Base-by-base conservation (phyloP, 148 eudicot genomes). In the Heliamphora exappendiculata region DNA sequence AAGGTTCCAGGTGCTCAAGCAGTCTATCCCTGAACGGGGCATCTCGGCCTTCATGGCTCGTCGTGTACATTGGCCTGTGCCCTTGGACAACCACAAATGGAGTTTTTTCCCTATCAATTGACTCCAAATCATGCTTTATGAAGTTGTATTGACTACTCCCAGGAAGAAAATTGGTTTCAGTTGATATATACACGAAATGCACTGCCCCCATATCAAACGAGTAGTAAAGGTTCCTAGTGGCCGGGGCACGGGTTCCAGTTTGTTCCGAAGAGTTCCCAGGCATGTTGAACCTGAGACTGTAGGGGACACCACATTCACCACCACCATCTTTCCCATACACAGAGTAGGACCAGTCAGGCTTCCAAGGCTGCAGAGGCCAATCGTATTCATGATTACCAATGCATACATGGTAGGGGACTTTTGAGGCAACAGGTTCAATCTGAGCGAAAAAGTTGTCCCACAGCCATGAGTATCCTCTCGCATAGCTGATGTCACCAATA, bases 241-340 rank as follows among this genome's bases (percentile, higher is more conserved):
- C 77, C 4, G 97, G 98, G 75, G 98, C 94, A 37, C 79, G 82
- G 20, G 89, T 87, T 39, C 93, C 94, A 0, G 98, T 92, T 33
- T 87, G 76, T 58, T 87, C 89, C 0, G 93, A 89, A 11, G 98
- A 93, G 83, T 93, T 88, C n/a, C 99, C 98, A 2, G 99, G 99
- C 99, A 96, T 96, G 71, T 91, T 91, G 76, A 96, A 96, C 49
- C 81, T 84, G 16, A 87, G 81, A 86, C 99, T 96, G 81, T 93
- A 95, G n/a, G 99, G 99, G 47, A 95, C 93, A 67, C 99, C 97
- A 75, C 99, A 95, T 83, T 95, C 99, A 44, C 99, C 99, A 16
- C 98, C 97, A 11, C 98, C 97, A 77, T 95, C 99, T 77, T 81
- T 92, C 0, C 83, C 84, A 66, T 91, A 96, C 28, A 86, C 75